Percentiles rank a stretch among this genome's conserved stretches.
These are phyloP conservation scores for Hypoxylon perforatum DNA, from an alignment of 495 filamentous ascomycete species.

Conservation along the genomic window DNA sequence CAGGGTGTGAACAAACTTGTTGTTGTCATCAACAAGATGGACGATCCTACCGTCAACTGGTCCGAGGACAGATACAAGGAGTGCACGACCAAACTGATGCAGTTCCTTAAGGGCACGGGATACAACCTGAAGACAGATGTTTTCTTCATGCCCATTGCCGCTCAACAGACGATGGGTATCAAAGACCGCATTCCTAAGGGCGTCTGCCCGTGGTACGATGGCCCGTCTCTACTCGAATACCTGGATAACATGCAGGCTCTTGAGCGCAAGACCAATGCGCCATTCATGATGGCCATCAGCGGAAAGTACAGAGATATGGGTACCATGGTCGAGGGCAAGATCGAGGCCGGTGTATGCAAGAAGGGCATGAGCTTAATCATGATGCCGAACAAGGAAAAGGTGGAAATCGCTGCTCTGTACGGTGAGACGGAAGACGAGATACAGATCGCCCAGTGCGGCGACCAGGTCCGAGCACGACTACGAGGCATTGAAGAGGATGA, in stretches of 20 bases:
- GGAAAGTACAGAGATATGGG: slow-evolving; percentile 98
- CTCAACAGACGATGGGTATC: slow-evolving; percentile 84
- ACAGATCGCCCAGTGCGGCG: slow-evolving; percentile 80
- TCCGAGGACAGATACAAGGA: slow-evolving; percentile 90
- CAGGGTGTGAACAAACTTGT: slow-evolving; percentile 95
- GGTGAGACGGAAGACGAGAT: slow-evolving; percentile 98
- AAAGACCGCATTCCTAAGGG: slow-evolving; percentile 85
- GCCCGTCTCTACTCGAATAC: slow-evolving; percentile 94
- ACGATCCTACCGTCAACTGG: slow-evolving; percentile 96
- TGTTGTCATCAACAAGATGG: slow-evolving; percentile 97
- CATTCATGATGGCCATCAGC: slow-evolving; percentile 98
- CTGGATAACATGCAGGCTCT: slow-evolving; percentile 89
- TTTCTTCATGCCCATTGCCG: slow-evolving; percentile 95
- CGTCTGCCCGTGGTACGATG: slow-evolving; percentile 83
- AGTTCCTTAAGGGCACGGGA: slow-evolving; percentile 89
- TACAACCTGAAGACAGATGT: slow-evolving; percentile 94
- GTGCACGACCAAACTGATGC: slow-evolving; percentile 86
- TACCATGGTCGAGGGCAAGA: slow-evolving; percentile 96
- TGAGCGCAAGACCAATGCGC: slow-evolving; percentile 95
- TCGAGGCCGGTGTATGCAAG: slow-evolving; percentile 91
- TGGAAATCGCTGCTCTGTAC: slow-evolving; percentile 84
- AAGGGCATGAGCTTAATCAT: slow-evolving; percentile 85
- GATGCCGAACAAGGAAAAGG: slow-evolving; percentile 91
- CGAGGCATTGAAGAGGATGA: slow-evolving; percentile 98
- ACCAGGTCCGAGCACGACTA: slow-evolving; percentile 92